Base-by-base conservation (phyloP, 495 filamentous ascomycete genomes). In the Pyrenopolyporus hunteri region DNA sequence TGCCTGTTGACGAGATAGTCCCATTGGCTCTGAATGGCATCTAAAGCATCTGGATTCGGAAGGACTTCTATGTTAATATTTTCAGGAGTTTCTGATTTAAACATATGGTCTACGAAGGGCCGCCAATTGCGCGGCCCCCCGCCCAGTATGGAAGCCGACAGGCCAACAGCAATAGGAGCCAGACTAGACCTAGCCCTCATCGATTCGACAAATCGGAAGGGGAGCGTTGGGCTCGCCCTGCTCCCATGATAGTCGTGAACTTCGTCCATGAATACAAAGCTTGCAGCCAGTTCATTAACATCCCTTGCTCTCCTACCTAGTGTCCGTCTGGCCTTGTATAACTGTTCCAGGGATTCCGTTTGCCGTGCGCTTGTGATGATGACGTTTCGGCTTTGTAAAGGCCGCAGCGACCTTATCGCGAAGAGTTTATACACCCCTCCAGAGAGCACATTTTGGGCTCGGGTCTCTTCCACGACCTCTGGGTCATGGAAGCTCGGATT, bases 201-300 rank as follows among this genome's bases (percentile, higher is more conserved):
- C 8, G 6, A 11, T 11, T 16, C 2, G 1, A 59, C 11, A 6
- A 10, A 5, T 14, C 1, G 8, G 17, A 60, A 53, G 14, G 57
- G 39, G 0, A 0, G 1, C 3, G 57, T 60, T 1, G 11, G 2
- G 1, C 1, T 37, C 13, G 0, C 14, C 11, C 4, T 46, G 14
- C 13, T 17, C 19, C 57, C 57, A 28, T 2, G 33, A 19, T 60
- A 60, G 0, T 8, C 6, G 5, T 60, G 57, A 6, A 53, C 39
- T 20, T 60, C 57, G n/a, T 60, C 57, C 37, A 60, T 45, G 7
- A 60, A 52, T 7, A 52, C 11, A 6, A 46, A 46, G 9, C 39
- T 45, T 7, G 25, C 39, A 6, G 6, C 47, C 2, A 59, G 29
- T 4, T n/a, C 6, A 20, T 13, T 17, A 17, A 20, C 11, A 7